Evolutionary conservation across 345 rosid genomes (phyloP).

Genomic region (Eucalyptus tenuipes): DNA sequence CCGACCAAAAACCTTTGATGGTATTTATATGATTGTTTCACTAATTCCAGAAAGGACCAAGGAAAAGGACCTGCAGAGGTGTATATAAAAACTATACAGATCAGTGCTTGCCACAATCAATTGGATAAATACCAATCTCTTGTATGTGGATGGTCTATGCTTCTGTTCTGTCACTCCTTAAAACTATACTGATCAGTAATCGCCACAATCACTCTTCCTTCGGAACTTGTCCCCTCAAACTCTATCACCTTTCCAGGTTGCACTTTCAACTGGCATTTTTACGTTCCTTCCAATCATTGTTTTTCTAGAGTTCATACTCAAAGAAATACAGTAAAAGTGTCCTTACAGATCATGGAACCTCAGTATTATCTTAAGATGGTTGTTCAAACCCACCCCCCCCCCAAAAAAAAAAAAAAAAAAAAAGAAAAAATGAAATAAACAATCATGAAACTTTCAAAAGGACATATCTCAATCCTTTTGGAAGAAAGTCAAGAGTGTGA

Average conservation of each 20-base stretch:
- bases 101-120: no score
- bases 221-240: not conserved
- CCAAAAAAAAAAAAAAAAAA: not conserved
- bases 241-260: not conserved
- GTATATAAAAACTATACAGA: no score
- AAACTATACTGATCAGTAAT: no score
- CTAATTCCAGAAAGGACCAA: no score
- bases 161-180: not conserved
- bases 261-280: not conserved
- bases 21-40: no score
- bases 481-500: not conserved
- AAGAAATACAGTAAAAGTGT: not conserved
- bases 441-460: not conserved
- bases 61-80: no score
- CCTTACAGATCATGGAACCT: not conserved
- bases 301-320: not conserved
- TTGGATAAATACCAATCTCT: no score
- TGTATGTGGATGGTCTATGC: no score
- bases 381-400: not conserved
- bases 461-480: not conserved
- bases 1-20: no score
- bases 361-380: no score
- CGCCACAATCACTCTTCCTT: not conserved
- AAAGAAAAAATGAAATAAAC: no score
- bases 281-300: not conserved